Base-by-base conservation (phyloP, 2,329 filamentous ascomycete species). In the Orbilia quercus region DNA sequence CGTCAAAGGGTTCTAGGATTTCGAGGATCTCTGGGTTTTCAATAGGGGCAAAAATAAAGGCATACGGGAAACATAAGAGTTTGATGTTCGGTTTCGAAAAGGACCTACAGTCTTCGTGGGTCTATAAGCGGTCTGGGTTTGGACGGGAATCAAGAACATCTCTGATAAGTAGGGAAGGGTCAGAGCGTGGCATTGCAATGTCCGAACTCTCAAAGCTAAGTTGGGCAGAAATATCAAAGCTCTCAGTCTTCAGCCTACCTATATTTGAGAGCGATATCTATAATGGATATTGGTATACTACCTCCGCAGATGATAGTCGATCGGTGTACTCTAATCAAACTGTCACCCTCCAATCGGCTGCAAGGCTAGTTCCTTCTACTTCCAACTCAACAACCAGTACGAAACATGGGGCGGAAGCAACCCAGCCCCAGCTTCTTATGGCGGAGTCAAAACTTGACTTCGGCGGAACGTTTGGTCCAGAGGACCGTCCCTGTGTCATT, bases 191-290 rank as follows among this genome's bases (percentile, higher is more conserved):
- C 16, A 25, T 38, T 14, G 23, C 63, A 1, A 25, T 51, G 3
- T 69, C 64, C 1, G 18, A 23, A 1, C 9, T 69, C 5, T 69
- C 64, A 9, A 50, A 55, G 16, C 7, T 47, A 2, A 69, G 40
- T 4, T 31, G 38, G 25, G 40, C 18, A 7, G 20, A 40, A 20
- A 20, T 60, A 69, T 69, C 64, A 7, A 69, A 60, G 22, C 36
- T 69, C 1, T 58, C 64, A 2, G 54, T 69, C 1, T 69, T 42
- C 20, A 53, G 12, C 6, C 16, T 69, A 22, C 64, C 55, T 0
- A 69, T 69, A 14, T 20, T 16, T 22, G 5, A 5, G 20, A 7
- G 5, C 7, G 64, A 69, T 14, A 23, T 69, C 7, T 69, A 60
- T 9, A 69, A 62, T 25, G 23, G 45, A 2, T 12, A n/a, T 9